Evolutionary conservation across 2,329 filamentous ascomycete genomes (phyloP), one percentile per base, ranked within the genome.

Genomic region (Dendryphion nanum): DNA sequence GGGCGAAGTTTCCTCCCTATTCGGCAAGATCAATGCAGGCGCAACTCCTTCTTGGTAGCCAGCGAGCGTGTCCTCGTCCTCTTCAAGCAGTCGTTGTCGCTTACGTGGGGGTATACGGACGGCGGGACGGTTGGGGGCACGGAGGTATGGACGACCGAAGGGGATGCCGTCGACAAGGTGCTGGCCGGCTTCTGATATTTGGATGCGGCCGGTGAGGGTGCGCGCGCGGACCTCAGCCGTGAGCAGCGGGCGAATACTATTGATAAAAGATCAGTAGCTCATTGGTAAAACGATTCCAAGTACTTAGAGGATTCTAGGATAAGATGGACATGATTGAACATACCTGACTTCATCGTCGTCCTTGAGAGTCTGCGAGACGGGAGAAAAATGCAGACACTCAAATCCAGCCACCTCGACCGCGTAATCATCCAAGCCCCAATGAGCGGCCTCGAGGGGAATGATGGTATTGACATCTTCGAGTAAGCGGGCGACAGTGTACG

Each of bases 341-440:
- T 70, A 89, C 85, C 86, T 73, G 39, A 96, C 79, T 63, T 90
- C 81, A 55, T 96, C 90, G 38, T 93, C 89, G 35, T 91, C 83
- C 50, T 86, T 85, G 41, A 95, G 71, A 7, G 93, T 72, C 30
- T 77, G 76, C 12, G 74, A 72, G 5, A 95, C 76, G 15, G 78
- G 74, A 60, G 88, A 84, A 55, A 88, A 97, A 68, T 96, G 91
- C 40, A 96, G 68, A 53, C 88, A 93, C 67, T 97, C 91, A 50
- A 87, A 96, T 31, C 78, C 81, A 14, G 67, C 71, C 3, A 95
- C 75, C 64, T 94, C 86, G 19, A 95, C 87, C 6, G 79, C 79
- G 64, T 97, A 97, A 61, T 96, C 88, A 56, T 96, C 90, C 3
- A 95, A 69, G 0, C 88, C 89, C 88, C 89, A 95, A 42, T 89